Evolutionary conservation across 306 rosid species (phyloP).

Genomic region (Rubus idaeus): DNA sequence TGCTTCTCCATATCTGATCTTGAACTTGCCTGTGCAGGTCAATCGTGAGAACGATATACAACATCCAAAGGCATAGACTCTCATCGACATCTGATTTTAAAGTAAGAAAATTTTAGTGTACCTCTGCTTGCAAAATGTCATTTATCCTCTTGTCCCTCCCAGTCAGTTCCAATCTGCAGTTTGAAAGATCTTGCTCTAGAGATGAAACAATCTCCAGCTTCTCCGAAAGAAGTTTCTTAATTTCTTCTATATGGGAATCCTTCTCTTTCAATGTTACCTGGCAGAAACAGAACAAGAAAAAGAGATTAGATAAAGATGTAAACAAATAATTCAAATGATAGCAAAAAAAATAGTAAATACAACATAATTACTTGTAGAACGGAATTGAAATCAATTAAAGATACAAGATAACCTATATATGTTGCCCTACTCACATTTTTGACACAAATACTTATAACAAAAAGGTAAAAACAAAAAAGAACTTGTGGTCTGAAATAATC

Average conservation of each 20-base stretch:
- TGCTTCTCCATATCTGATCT: conserved; percentile 68
- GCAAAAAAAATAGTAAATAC: not conserved
- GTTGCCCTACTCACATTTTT: not conserved
- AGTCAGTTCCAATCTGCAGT: conserved; percentile 52
- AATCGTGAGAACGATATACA: conserved; percentile 22
- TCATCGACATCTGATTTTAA: not conserved
- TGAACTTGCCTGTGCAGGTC: conserved; percentile 52
- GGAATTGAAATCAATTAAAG: not conserved
- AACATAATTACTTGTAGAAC: not conserved
- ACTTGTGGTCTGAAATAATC: too few relatives aligned
- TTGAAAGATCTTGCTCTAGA: conserved; percentile 69
- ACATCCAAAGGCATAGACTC: not conserved
- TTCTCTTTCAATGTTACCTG: conserved; percentile 71
- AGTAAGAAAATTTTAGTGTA: conserved; percentile 20
- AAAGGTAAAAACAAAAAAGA: not conserved
- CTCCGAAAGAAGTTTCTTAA: conserved; percentile 49
- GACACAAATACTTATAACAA: not conserved
- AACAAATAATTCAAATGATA: not conserved
- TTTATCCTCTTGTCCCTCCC: conserved; percentile 71
- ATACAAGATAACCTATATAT: not conserved
- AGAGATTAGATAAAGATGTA: not conserved
- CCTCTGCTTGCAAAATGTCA: conserved; percentile 62
- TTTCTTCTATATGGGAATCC: conserved; percentile 61
- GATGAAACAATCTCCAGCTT: conserved; percentile 50
- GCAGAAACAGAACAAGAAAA: conserved; percentile 15